Base-by-base conservation (phyloP, 164 flowering plant species). In the Malania oleifera region DNA sequence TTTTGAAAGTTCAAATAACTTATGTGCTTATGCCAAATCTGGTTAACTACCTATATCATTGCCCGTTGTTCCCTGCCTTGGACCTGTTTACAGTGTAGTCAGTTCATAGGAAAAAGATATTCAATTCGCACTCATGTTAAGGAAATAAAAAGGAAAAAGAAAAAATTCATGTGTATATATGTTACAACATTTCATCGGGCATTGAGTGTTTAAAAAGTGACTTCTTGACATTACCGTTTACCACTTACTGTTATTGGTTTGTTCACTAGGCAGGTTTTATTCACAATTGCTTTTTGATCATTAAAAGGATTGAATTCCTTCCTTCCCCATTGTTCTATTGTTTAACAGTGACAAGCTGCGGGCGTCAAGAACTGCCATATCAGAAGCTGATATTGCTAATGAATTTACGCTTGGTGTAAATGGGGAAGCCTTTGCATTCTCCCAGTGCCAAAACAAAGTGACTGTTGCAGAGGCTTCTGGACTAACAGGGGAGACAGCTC, bases 401-500 rank as follows among this genome's bases (percentile, higher is more conserved):
- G 95, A 89, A 51, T 74, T 61, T 58, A 82, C 93, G 9, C 89
- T 89, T 27, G 97, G 98, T 19, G 63, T 81, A 28, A 60, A 80
- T 28, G 96, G 95, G 38, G 81, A 84, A 68, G 64, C 86, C 7
- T 93, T 93, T 69, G 51, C 91, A 10, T 93, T 93, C 67, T 54
- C 84, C 18, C 97, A 93, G 52, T 90, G 97, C 70, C 71, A 58
- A 2, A 93, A 90, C 82, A 82, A 79, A 67, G 91, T 93, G 20
- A 69, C 77, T 3, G 63, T 82, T 51, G 95, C 75, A 10, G 99
- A 87, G 38, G 82, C 96, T 53, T 86, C 97, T 55, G 99, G 83
- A 34, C 61, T 85, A 51, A 83, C 95, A 0, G 89, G 97, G 8
- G 97, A 93, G 24, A 70, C 77, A 35, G 66, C 85, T 58, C 84